Evolutionary conservation across 352 stramenopile species (phyloP).

Genomic region (Phytophthora pini): DNA sequence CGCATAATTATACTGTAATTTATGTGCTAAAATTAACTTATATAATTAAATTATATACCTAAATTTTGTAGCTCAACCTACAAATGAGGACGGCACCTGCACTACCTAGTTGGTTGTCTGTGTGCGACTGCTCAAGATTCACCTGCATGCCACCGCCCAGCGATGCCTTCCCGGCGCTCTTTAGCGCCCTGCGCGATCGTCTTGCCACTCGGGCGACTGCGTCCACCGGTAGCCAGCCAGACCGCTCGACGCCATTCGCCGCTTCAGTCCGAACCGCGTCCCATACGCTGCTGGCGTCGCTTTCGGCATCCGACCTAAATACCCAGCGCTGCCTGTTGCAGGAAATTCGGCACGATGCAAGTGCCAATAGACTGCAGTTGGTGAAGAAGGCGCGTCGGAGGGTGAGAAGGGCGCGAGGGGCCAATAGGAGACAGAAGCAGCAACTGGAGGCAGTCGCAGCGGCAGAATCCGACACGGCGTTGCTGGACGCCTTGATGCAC

Average conservation of each 20-base stretch:
- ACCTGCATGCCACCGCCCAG: conserved; percentile 9
- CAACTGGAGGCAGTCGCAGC: conserved; percentile 9
- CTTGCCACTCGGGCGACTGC: conserved; percentile 1
- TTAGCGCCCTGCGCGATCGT: conserved; percentile 18
- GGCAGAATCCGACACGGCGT: conserved; percentile 15
- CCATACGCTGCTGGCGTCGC: conserved; percentile 14
- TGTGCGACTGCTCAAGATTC: conserved; percentile 20
- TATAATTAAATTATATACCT: too few relatives aligned
- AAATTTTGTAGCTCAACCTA: too few relatives aligned
- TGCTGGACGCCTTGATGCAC: conserved; percentile 13
- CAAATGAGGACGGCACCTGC: too few relatives aligned
- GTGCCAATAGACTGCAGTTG: conserved; percentile 9
- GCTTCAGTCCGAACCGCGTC: background rate
- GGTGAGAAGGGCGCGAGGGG: conserved; percentile 5
- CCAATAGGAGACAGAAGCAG: conserved; percentile 16
- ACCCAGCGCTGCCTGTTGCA: conserved; percentile 6
- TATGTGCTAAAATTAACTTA: too few relatives aligned
- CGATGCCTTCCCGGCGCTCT: conserved; percentile 29
- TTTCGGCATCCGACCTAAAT: conserved; percentile 9
- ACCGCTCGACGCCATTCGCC: background rate
- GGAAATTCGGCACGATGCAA: conserved; percentile 17
- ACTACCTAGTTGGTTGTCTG: too few relatives aligned
- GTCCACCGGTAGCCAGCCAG: background rate
- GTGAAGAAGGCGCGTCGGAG: conserved; percentile 17
- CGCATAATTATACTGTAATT: too few relatives aligned